Evolutionary conservation across 805 yeast genomes (phyloP).

Genomic region (Starmerella powellii): DNA sequence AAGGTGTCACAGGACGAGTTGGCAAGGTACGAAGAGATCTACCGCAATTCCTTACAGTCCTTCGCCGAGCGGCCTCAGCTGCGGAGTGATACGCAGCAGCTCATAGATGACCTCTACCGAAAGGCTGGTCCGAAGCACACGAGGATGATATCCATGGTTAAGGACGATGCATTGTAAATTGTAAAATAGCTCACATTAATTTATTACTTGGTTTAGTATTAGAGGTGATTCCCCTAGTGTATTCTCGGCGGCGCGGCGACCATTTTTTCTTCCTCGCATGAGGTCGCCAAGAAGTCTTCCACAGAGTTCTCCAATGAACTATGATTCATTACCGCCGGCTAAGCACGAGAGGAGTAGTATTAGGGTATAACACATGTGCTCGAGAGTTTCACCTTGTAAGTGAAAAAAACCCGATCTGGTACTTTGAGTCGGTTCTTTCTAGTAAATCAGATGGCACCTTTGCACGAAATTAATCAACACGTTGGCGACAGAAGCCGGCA

Average conservation of each 20-base stretch:
- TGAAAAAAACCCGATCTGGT: too few relatives aligned
- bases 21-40: background rate
- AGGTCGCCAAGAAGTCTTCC: too few relatives aligned
- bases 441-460: conserved; percentile 20
- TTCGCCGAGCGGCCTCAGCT: conserved; percentile 5
- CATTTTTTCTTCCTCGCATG: too few relatives aligned
- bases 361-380: too few relatives aligned
- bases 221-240: background rate
- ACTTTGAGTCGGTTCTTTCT: too few relatives aligned
- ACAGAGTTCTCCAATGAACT: too few relatives aligned
- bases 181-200: background rate
- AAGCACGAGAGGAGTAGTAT: too few relatives aligned
- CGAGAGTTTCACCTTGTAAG: too few relatives aligned
- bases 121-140: conserved; percentile 1
- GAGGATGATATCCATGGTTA: background rate
- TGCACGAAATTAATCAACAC: conserved; percentile 21
- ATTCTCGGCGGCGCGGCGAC: too few relatives aligned
- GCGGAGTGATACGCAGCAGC: background rate
- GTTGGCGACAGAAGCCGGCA: conserved; percentile 22
- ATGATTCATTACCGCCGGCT: too few relatives aligned
- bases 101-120: background rate
- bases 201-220: background rate
- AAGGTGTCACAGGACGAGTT: background rate
- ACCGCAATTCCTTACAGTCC: background rate
- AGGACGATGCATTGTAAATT: background rate